Conservation (phyloP, 805 yeast genomes). For the Grigorovia jiainica region DNA sequence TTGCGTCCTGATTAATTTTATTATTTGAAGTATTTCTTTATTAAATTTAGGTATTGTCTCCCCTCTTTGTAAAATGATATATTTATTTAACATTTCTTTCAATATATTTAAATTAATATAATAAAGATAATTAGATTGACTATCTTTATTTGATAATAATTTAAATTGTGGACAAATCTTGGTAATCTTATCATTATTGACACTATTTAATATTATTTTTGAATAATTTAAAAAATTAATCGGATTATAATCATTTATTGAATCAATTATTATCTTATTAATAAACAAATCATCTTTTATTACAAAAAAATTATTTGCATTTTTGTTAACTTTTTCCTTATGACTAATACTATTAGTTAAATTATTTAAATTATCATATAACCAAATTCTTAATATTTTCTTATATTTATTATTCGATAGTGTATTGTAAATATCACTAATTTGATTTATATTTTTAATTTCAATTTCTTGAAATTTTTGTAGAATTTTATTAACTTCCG, state of each 20-base stretch:
- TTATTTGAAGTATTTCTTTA: constrained; percentile 16
- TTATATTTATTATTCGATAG: neutral
- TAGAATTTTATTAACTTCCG: neutral
- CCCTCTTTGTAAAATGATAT: constrained; percentile 8
- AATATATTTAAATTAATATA: constrained; percentile 18
- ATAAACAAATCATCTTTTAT: constrained; percentile 15
- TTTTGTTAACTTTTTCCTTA: neutral
- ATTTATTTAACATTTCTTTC: constrained; percentile 15
- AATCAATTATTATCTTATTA: constrained; percentile 15
- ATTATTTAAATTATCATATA: constrained; percentile 18
- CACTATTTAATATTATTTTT: constrained; percentile 15
- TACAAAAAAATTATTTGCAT: too few relatives aligned
- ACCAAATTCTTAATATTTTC: constrained; percentile 21
- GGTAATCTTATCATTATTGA: constrained; percentile 10
- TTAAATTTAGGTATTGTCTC: constrained; percentile 5
- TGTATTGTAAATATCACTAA: neutral
- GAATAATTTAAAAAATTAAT: constrained; percentile 15
- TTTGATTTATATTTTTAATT: neutral
- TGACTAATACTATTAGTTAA: constrained; percentile 5
- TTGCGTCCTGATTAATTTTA: constrained; percentile 21
- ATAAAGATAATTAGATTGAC: too few relatives aligned
- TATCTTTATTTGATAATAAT: constrained; percentile 4
- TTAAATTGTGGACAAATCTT: constrained; percentile 10
- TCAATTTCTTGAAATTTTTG: neutral
- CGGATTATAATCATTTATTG: constrained; percentile 10